Base-by-base conservation (phyloP, 2,329 filamentous ascomycete species). In the Cytospora chrysosperma region DNA sequence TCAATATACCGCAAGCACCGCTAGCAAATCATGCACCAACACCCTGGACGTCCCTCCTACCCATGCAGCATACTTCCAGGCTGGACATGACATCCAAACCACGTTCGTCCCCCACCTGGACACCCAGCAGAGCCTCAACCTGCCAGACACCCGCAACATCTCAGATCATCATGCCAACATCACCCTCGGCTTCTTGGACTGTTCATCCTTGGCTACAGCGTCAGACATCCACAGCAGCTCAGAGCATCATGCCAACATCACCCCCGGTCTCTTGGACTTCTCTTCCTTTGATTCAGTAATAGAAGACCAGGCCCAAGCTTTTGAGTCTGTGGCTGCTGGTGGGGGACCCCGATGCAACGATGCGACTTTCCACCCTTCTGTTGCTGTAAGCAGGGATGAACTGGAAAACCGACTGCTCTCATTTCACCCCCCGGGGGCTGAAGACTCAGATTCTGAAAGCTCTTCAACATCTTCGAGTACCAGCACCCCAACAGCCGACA, bases 121-220 rank as follows among this genome's bases (percentile, higher is more conserved):
- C 32, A 15, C 56, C 26, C 17, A 19, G 56, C 47, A 59, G 56
- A 59, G 56, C 56, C 56, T 59, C 56, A 52, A 27, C 1, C 28
- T 19, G 13, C 7, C 15, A 10, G 27, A 30, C 28, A 37, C 27
- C 30, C 7, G 27, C 47, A 37, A 19, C 30, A 37, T 13, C 12
- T 21, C 8, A 2, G n/a, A n/a, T n/a, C n/a, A n/a, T n/a, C n/a
- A n/a, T n/a, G n/a, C n/a, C n/a, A n/a, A n/a, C n/a, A n/a, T n/a
- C n/a, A n/a, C n/a, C n/a, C n/a, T n/a, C n/a, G n/a, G n/a, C n/a
- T n/a, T n/a, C n/a, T n/a, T n/a, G n/a, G n/a, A n/a, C n/a, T n/a
- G n/a, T n/a, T n/a, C n/a, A n/a, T n/a, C n/a, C n/a, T n/a, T n/a
- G n/a, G n/a, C n/a, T n/a, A n/a, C n/a, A n/a, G n/a, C n/a, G n/a